phyloP scores from a whole-genome alignment of 176 grass and related monocot species.

The Eragrostis nindensis region DNA sequence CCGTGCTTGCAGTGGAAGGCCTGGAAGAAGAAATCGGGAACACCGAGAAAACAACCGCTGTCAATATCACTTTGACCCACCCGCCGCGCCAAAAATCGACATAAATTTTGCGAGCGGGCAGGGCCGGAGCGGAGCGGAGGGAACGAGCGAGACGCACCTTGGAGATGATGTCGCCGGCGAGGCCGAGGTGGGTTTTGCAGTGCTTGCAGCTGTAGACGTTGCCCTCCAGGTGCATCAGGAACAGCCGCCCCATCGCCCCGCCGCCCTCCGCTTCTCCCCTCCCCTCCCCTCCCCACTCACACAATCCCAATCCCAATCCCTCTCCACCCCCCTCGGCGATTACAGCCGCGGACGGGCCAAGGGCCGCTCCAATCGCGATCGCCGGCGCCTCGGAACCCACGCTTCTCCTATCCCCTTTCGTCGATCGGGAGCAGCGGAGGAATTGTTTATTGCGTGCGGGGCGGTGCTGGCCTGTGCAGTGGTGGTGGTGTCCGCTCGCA shows the following conservation, averaged over 20 bases:
- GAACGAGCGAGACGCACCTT: slow-evolving; percentile 46
- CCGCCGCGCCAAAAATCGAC: not conserved
- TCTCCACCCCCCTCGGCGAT: not conserved
- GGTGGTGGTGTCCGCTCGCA: not conserved
- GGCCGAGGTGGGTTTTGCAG: slow-evolving; percentile 67
- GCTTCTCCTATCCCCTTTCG: not conserved
- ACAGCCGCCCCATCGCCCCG: slow-evolving; percentile 69
- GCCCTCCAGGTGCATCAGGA: slow-evolving; percentile 73
- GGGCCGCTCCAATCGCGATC: slow-evolving; percentile 28
- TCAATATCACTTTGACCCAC: not conserved
- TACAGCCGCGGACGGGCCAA: slow-evolving; percentile 12
- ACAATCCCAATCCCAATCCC: not conserved
- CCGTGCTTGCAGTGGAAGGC: slow-evolving; percentile 86
- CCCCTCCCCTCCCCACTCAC: not conserved
- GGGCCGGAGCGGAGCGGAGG: not conserved
- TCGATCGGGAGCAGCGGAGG: slow-evolving; percentile 5
- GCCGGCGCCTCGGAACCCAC: slow-evolving; percentile 1
- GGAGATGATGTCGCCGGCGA: slow-evolving; percentile 73
- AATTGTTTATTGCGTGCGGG: not conserved
- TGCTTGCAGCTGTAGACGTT: slow-evolving; percentile 93
- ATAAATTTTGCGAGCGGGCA: not conserved
- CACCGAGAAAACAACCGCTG: not conserved
- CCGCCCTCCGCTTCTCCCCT: too few relatives aligned
- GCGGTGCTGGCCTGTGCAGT: not conserved
- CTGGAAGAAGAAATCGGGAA: slow-evolving; percentile 54